Percentiles rank a stretch among this genome's conserved stretches.
Evolutionary conservation across 192 early-diverging fungal genomes (phyloP).

Genomic region (Backusella luteola): DNA sequence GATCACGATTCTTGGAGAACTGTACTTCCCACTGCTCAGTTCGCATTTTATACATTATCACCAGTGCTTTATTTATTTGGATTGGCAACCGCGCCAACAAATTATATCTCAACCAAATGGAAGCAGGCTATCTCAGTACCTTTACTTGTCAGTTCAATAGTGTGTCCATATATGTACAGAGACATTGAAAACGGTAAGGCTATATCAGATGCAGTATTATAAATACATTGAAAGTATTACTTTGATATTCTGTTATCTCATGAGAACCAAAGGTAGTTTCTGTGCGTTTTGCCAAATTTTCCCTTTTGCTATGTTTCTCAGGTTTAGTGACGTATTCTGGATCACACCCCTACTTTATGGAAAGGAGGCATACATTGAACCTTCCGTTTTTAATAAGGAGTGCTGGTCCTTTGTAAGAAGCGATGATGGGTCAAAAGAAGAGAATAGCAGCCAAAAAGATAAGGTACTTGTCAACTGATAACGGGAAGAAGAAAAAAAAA

Average conservation of each 20-base stretch:
- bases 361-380: background rate
- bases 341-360: background rate
- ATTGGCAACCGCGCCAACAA: background rate
- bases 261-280: background rate
- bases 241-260: background rate
- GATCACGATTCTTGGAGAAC: background rate
- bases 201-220: background rate
- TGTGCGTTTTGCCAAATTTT: background rate
- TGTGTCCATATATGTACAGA: background rate
- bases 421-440: background rate
- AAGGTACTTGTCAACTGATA: background rate
- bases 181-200: background rate
- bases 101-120: background rate
- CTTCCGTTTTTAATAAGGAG: background rate
- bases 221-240: background rate
- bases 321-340: conserved; percentile 1
- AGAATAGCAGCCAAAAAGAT: background rate
- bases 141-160: conserved; percentile 2
- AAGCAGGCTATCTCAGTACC: background rate
- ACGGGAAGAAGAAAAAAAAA: background rate
- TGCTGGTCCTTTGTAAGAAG: background rate
- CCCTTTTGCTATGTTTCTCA: background rate
- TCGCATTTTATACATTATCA: background rate
- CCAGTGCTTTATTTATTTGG: background rate
- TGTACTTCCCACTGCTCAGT: background rate